These are phyloP conservation scores for Marsdenia floribunda DNA, from an alignment of 257 asterid species.

Conservation along the genomic window DNA sequence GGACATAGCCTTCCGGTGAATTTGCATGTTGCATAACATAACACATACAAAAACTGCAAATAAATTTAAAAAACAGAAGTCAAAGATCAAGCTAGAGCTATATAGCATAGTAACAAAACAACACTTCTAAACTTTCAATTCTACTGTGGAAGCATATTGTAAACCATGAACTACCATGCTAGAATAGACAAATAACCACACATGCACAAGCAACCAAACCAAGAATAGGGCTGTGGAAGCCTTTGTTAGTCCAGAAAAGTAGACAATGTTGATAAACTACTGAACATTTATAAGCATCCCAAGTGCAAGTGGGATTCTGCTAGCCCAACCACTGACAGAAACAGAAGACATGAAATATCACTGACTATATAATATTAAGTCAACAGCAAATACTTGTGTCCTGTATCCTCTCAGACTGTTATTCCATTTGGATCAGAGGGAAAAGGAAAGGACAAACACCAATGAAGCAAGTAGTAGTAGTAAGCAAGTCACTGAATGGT, in stretches of 20 bases:
- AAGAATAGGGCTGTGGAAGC: neutral
- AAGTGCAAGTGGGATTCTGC: neutral
- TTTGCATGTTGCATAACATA: conserved; percentile 69
- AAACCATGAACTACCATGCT: neutral
- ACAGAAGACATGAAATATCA: neutral
- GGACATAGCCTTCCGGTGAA: conserved; percentile 80
- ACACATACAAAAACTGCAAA: conserved; percentile 79
- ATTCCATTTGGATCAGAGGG: neutral
- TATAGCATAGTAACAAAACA: neutral
- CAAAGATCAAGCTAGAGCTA: conserved; percentile 9
- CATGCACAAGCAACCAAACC: neutral
- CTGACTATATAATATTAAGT: neutral
- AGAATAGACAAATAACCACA: neutral
- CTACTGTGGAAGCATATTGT: neutral
- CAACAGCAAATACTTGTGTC: neutral
- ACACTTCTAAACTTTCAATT: neutral
- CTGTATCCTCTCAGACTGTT: neutral
- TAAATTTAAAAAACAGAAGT: conserved; percentile 4
- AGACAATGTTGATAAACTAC: neutral
- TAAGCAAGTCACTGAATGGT: neutral
- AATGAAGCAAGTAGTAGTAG: neutral
- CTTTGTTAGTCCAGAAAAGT: neutral
- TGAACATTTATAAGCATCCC: neutral
- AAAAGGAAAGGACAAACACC: neutral
- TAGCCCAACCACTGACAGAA: neutral